phyloP scores from a whole-genome alignment of 805 yeast species.

The Phaffomyces thermotolerans region DNA sequence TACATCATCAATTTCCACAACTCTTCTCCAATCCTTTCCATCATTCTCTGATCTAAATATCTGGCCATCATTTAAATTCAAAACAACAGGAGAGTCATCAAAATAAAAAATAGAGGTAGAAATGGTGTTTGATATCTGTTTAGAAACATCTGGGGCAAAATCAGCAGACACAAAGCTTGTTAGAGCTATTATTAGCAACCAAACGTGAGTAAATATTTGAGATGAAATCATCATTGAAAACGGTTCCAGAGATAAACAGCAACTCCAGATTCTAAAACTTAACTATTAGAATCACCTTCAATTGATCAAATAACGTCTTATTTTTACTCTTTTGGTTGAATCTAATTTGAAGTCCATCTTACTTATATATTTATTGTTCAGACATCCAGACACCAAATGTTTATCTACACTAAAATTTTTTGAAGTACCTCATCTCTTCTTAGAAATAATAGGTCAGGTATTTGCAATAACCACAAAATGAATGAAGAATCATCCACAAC shows the following conservation, averaged over 20 bases:
- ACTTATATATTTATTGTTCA: neutral
- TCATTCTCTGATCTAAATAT: constrained; percentile 41
- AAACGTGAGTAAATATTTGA: neutral
- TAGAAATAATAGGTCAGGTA: neutral
- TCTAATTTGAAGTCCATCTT: neutral
- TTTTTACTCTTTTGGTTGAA: too few species aligned
- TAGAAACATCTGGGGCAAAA: constrained; percentile 22
- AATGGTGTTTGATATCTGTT: constrained; percentile 1
- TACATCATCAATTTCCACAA: constrained; percentile 25
- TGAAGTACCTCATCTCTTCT: constrained; percentile 3
- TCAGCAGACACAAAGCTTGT: constrained; percentile 5
- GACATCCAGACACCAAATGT: constrained; percentile 9
- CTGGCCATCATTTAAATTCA: constrained; percentile 18
- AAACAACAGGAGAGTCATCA: constrained; percentile 26
- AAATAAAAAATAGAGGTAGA: constrained; percentile 22
- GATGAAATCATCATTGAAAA: neutral
- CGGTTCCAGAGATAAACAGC: too few species aligned
- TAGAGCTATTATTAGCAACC: neutral
- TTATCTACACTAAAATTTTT: neutral
- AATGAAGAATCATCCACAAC: neutral
- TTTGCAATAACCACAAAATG: neutral
- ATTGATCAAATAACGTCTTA: neutral
- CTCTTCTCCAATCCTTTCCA: constrained; percentile 36
- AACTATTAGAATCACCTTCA: neutral
- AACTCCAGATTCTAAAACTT: too few species aligned